Base-by-base conservation (phyloP, 1,139 yeast species). In the Suhomyces chickasaworum region DNA sequence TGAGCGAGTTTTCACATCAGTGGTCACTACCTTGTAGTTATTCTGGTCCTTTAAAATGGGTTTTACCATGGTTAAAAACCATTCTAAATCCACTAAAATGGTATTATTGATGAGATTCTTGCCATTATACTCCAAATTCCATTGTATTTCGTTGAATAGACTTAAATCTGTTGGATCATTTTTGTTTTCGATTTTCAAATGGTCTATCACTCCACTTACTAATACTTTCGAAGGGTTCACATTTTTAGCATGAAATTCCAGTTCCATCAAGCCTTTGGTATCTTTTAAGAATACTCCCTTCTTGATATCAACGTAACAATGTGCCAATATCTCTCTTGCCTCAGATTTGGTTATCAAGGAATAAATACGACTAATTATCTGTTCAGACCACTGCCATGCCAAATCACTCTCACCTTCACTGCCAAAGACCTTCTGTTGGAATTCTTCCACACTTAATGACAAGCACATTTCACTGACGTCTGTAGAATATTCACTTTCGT, bases 181-280 rank as follows among this genome's bases (percentile, higher is more conserved):
- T 1, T 39, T 30, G 40, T 63, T 57, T 7, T 45, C 42, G 2
- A 71, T 44, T 50, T 45, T 51, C 12, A 85, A 54, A 46, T 76
- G 73, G 59, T 86, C 93, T 18, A 84, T 75, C 1, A 85, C 66
- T 1, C 90, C 91, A 57, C 87, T 82, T 4, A 84, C 70, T 18
- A 83, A 60, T 1, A 78, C 66, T 37, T 63, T 65, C 8, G 60
- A 53, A 1, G 43, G 38, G 7, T 37, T 35, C 27, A 16, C 12
- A 2, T 3, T 37, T 12, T 16, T 16, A 10, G 17, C 7, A 16
- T n/a, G 12, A 4, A 21, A 25, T 5, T 25, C n/a, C 15, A 9
- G n/a, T 12, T 37, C 23, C 4, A 22, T 9, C n/a, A 37, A 17
- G 3, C 10, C 23, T 3, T 36, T 41, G 1, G 39, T 31, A 12